Base-by-base conservation (phyloP, 1,139 yeast genomes). In the Taiozyma sp. region DNA sequence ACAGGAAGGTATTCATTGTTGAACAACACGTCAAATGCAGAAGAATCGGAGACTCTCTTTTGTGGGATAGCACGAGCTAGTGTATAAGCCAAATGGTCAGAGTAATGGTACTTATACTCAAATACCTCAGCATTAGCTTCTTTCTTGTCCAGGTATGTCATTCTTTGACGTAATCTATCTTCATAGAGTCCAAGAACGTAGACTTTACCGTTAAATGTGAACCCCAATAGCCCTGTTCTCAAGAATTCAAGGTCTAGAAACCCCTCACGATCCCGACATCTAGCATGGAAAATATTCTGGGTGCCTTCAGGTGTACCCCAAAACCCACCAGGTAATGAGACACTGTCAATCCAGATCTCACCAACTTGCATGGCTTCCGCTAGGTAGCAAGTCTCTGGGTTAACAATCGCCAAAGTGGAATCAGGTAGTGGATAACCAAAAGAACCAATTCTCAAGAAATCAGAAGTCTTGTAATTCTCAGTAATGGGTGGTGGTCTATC, bases 361-460 rank as follows among this genome's bases (percentile, higher is more conserved):
- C 99, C 99, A n/a, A 95, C 86, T 56, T 87, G 91, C 59, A 88
- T 81, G 45, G 76, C 80, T 3, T 80, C 77, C 4, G 88, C 83
- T 21, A 89, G 69, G 6, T 80, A 68, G 34, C 83, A 77, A 54
- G 88, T 86, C 56, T 95, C 99, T 0, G 99, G 98, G 63, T 95
- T 90, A 0, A 93, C 98, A 37, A 93, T 82, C 0, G 98, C 97
- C 43, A 93, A 68, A 0, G 96, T 88, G 0, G 97, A 93, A 69
- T 91, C 97, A 0, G 97, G 97, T 3, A 93, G 68, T 0, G 99
- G 99, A 61, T 77, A 89, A 0, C 99, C 99, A 73, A 93, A 93
- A 0, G 97, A 86, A 44, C 95, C 96, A 0, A 93, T 86, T 48
- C 96, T 72, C 44, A 90, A 72, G 51, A 73, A 77, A 42, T 63